Conservation (phyloP, 768 basidiomycete genomes). For the Steccherinum ochraceum region DNA sequence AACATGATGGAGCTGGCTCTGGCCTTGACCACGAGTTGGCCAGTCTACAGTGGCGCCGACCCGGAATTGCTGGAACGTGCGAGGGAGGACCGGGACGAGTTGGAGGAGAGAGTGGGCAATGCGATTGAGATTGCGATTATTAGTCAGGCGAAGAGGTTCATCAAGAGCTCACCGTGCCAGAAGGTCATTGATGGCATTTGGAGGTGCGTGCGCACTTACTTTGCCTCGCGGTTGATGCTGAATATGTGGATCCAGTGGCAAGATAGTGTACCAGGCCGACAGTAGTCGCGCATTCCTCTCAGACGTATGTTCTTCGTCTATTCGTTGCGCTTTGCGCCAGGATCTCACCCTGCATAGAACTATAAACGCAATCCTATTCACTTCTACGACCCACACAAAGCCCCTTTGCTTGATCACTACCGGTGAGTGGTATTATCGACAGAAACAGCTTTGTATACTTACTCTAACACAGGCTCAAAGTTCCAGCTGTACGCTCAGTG, state of each 20-base stretch:
- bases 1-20: slow-evolving; percentile 62
- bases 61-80: slow-evolving; percentile 49
- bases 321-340: too few species aligned
- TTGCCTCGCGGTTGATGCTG: slow-evolving; percentile 4
- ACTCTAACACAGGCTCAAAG: slow-evolving; percentile 85
- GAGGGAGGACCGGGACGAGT: slow-evolving; percentile 55
- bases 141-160: slow-evolving; percentile 81
- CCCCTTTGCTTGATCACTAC: slow-evolving; percentile 92
- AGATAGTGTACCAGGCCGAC: slow-evolving; percentile 86
- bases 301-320: slow-evolving; percentile 53
- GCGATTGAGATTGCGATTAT: slow-evolving; percentile 92
- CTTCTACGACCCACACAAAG: slow-evolving; percentile 91
- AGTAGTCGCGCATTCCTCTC: slow-evolving; percentile 86
- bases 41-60: slow-evolving; percentile 73
- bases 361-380: slow-evolving; percentile 91
- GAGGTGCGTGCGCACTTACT: slow-evolving; percentile 40
- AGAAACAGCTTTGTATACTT: too few species aligned
- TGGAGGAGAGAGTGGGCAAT: slow-evolving; percentile 80
- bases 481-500: slow-evolving; percentile 85
- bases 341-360: too few species aligned
- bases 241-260: slow-evolving; percentile 47
- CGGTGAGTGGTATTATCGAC: slow-evolving; percentile 49
- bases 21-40: slow-evolving; percentile 76
- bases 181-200: slow-evolving; percentile 84
- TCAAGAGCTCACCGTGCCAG: slow-evolving; percentile 84